Evolutionary conservation across 202 grass and related monocot species (phyloP).

Genomic region (Zizania palustris): DNA sequence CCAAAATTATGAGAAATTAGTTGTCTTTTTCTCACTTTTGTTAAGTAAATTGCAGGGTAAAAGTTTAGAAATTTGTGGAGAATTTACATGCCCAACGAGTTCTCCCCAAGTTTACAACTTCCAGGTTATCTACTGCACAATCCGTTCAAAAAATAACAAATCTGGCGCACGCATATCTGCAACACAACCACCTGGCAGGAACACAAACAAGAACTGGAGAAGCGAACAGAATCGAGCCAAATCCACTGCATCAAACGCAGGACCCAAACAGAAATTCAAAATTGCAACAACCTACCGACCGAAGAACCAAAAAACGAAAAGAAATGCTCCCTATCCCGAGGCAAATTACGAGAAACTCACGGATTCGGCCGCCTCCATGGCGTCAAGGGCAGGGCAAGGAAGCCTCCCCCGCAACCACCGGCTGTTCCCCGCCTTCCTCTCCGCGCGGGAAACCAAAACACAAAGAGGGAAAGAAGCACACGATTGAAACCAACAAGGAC

Average conservation of each 20-base stretch:
- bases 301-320: neutral
- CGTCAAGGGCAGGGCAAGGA: neutral
- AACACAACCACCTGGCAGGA: neutral
- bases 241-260: neutral
- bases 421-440: neutral
- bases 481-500: constrained; percentile 26
- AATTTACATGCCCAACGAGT: neutral
- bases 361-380: constrained; percentile 42
- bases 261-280: neutral
- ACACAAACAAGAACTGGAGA: neutral
- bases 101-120: neutral
- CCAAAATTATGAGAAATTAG: neutral
- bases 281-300: neutral
- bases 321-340: neutral
- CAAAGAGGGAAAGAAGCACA: neutral
- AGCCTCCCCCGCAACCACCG: neutral
- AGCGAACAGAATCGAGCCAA: neutral
- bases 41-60: constrained; percentile 9
- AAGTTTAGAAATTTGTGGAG: neutral
- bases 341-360: constrained; percentile 34
- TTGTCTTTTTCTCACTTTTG: neutral
- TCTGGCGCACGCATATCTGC: neutral
- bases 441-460: constrained; percentile 47
- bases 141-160: neutral
- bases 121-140: neutral